Evolutionary conservation across 805 yeast genomes (phyloP), one percentile per base, ranked within the genome.

Genomic region (Lipomyces japonicus): DNA sequence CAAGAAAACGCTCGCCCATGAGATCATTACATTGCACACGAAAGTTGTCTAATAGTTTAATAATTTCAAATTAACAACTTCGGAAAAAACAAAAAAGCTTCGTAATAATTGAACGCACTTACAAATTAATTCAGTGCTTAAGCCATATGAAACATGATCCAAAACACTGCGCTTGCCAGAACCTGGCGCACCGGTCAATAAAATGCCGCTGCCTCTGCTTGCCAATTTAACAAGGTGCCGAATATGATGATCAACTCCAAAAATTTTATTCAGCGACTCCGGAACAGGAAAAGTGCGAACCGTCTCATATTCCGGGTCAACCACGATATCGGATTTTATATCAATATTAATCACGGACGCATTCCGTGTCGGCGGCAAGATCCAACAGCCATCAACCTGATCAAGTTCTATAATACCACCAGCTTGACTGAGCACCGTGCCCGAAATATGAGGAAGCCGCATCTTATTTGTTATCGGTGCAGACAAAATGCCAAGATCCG

Each of bases 171-270:
- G 71, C 64, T 91, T 91, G 0, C 97, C 97, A 53, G 87, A 77
- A 0, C 96, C 97, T 1, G 86, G 71, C 21, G 81, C 68, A 0
- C 97, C 97, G 58, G 80, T 75, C 0, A 90, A 61, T 46, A 88
- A 68, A 0, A 80, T 70, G 1, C 91, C 86, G 44, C 72, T 74
- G 4, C 76, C 76, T 36, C 74, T 65, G 4, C 71, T 61, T 2
- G 81, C 59, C 0, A 74, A 63, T 5, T 71, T 71, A 4, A 67
- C 57, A 9, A 80, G 59, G 3, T 69, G 67, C 0, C 63, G 5
- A 9, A 82, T 58, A 4, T 72, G 60, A 2, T 66, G 60, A 25
- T 80, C 82, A 39, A 81, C 71, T 0, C 93, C 95, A 36, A 36
- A 84, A 77, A 3, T 80, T 75, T 1, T 61, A 59, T 58, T 52